These are phyloP conservation scores for Pseudogymnoascus sp. DNA, from an alignment of 2,329 filamentous ascomycete genomes.

Conservation along the genomic window DNA sequence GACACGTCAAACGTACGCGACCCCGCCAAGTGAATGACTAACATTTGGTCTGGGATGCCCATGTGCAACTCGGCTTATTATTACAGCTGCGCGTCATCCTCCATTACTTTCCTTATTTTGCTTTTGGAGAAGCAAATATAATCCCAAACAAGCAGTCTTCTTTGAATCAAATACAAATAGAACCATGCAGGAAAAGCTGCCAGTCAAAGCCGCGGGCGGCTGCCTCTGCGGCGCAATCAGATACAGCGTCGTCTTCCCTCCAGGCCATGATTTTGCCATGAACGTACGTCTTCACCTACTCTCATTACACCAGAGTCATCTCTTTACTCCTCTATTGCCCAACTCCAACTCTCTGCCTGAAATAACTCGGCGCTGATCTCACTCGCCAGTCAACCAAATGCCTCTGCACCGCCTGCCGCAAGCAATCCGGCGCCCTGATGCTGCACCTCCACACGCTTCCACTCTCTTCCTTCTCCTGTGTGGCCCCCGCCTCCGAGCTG, in stretches of 20 bases:
- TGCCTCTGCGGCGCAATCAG: constrained; percentile 45
- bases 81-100: not conserved
- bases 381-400: constrained; percentile 38
- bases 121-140: not conserved
- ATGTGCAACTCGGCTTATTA: not conserved
- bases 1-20: constrained; percentile 2
- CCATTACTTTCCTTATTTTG: not conserved
- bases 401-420: constrained; percentile 50
- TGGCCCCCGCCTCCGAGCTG: constrained; percentile 18
- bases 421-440: constrained; percentile 42
- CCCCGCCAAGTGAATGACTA: constrained; percentile 9
- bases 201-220: constrained; percentile 37
- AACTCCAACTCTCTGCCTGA: not conserved
- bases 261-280: constrained; percentile 37
- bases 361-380: not conserved
- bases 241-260: constrained; percentile 41
- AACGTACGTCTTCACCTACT: constrained; percentile 23
- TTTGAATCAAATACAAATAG: not conserved
- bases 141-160: not conserved
- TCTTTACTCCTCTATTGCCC: not conserved
- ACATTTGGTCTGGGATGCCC: not conserved
- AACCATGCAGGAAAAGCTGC: constrained; percentile 7
- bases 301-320: constrained; percentile 2
- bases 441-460: constrained; percentile 36
- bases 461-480: constrained; percentile 30